Base-by-base conservation (phyloP, 208 protist species). In the Leishmania amazonensis region DNA sequence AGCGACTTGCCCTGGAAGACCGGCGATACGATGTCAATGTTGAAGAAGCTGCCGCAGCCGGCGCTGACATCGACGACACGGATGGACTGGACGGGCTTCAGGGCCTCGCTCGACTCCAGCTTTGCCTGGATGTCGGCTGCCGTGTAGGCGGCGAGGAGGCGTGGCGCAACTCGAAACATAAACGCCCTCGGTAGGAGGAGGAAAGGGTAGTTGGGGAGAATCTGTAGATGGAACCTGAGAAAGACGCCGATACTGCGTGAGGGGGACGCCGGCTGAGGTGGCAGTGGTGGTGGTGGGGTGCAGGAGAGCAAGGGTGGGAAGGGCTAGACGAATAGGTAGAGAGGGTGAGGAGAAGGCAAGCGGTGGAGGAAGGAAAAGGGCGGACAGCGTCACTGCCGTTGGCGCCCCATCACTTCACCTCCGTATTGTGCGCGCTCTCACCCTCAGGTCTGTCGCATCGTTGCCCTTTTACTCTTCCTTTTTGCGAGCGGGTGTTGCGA, bases 1-100 rank as follows among this genome's bases (percentile, higher is more conserved):
- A 98, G 84, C 17, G 91, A 75, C 79, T 94, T 95, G 21, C 88
- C 93, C n/a, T 79, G 74, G 57, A 97, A 97, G 1, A 86, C 92
- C 0, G 90, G 85, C 5, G 95, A 97, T 19, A 83, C 85, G 15
- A 97, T 88, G 53, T 86, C 87, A 67, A 97, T 95, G 64, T 96
- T 91, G 75, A 95, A 97, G 80, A 96, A 96, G 81, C 87, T 93
- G 4, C 95, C 95, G 80, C 95, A 97, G 31, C 95, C 95, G 1
- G 85, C 88, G 81, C 93, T 96, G 57, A 85, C 86, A 80, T 97
- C 95, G 13, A 90, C 84, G 40, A 97, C 95, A 45, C 83, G 79
- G 15, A 96, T 81, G 21, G 81, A 85, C 42, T 85, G 76, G 7
- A 94, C 67, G 7, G 95, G 95, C 79, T 91, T 73, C 40, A 97